These are phyloP conservation scores for Balakata baccata DNA, from an alignment of 345 rosid species.

Conservation along the genomic window DNA sequence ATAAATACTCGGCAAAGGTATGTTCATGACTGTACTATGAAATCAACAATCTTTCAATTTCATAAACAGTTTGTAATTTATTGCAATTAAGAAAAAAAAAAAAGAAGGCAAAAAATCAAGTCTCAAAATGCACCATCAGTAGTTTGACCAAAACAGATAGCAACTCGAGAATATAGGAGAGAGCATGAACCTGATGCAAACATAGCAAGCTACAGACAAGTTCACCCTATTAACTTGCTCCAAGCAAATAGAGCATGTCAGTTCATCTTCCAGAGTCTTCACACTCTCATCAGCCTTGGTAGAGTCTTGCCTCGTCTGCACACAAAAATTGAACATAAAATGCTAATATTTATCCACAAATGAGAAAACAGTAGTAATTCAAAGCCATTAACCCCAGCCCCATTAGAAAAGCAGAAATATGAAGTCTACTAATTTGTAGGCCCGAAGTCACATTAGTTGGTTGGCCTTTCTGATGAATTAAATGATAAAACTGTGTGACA, in stretches of 20 bases:
- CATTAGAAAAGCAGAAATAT: background rate
- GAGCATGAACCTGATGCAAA: constrained; percentile 57
- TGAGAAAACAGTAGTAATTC: background rate
- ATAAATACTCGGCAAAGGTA: no score
- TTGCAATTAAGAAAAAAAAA: no score
- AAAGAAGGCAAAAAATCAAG: no score
- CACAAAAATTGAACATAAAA: background rate
- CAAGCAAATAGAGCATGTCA: constrained; percentile 68
- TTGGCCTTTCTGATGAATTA: background rate
- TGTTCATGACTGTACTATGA: no score
- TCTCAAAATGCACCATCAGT: no score
- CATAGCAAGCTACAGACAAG: constrained; percentile 72
- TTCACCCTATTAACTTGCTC: constrained; percentile 64
- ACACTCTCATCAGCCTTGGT: constrained; percentile 33
- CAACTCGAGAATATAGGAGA: background rate
- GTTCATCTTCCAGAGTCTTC: constrained; percentile 49
- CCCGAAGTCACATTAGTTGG: background rate
- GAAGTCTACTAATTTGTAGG: background rate
- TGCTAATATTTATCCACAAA: constrained; percentile 4
- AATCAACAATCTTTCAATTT: no score
- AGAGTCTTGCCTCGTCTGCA: constrained; percentile 47
- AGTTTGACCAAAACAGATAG: no score
- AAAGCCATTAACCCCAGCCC: background rate
- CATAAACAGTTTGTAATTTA: no score
- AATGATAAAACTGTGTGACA: background rate